Evolutionary conservation across 805 yeast species (phyloP), one percentile per base, ranked within the genome.

Genomic region (Kodamaea neixiangensis): DNA sequence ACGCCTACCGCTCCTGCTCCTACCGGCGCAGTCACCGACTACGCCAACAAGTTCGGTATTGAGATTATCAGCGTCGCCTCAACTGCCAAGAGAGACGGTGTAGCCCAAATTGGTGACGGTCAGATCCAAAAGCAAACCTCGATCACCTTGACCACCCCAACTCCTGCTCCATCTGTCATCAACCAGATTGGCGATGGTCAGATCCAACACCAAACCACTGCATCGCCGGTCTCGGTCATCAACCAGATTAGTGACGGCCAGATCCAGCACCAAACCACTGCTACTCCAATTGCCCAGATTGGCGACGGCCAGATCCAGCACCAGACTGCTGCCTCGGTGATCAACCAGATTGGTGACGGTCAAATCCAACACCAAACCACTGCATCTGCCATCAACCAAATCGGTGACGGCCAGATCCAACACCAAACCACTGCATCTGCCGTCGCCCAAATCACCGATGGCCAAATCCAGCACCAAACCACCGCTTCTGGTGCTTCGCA

Each of bases 221-320:
- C 85, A 62, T 85, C 80, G 69, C 50, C 29, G 13, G 44, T 19
- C 21, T 47, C 70, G 40, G 78, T 77, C 39, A 64, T 76, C 33
- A 65, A 77, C 59, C 81, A 72, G 62, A 75, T 76, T 50, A 73
- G 75, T 13, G 75, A 72, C 47, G 80, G 80, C 52, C 77, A 73
- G 63, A 66, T 78, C 51, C 82, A 78, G 62, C 77, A 76, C 54
- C 73, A 69, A 54, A 48, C 49, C 15, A 40, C 51, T 10, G 59
- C 59, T 18, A 38, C 56, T 7, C 60, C 54, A 3, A 52, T 61
- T 14, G 54, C 57, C 55, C 66, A 62, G 41, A 63, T 62, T 33
- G 58, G 60, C 5, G 67, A 63, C 41, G 67, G 67, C 22, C 67
- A 63, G 44, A 61, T 63, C 51, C 66, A 62, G 49, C 61, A 60